These are phyloP conservation scores for Epichloe gansuensis DNA, from an alignment of 2,329 filamentous ascomycete species.

Conservation along the genomic window DNA sequence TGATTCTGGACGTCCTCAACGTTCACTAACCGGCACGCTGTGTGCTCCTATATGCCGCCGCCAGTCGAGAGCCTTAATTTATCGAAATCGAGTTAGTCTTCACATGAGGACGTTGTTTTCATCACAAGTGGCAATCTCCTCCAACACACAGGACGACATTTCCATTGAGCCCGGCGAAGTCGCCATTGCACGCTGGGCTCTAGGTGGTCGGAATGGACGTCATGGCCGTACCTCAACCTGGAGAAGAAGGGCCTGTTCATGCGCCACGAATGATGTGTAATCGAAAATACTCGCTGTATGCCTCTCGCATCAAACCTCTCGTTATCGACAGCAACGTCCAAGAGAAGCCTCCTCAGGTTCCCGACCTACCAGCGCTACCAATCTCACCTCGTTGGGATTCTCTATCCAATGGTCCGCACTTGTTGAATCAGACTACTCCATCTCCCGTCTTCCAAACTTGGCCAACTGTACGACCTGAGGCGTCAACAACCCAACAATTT, in stretches of 20 bases:
- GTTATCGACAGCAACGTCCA: background rate
- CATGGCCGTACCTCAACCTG: slow-evolving; percentile 10
- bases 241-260: slow-evolving; percentile 6
- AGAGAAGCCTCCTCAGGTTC: slow-evolving; percentile 8
- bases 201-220: slow-evolving; percentile 10
- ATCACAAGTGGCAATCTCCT: background rate
- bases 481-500: background rate
- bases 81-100: background rate
- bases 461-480: slow-evolving; percentile 3
- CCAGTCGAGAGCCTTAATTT: background rate
- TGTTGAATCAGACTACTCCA: slow-evolving; percentile 9
- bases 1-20: too few relatives aligned
- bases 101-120: background rate
- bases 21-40: background rate
- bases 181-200: slow-evolving; percentile 10
- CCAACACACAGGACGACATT: background rate
- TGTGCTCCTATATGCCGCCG: background rate
- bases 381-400: slow-evolving; percentile 35
- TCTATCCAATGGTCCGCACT: slow-evolving; percentile 17
- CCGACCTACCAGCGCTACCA: slow-evolving; percentile 23
- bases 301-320: slow-evolving; percentile 12
- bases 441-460: background rate
- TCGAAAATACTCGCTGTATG: slow-evolving; percentile 13
- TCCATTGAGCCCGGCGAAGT: slow-evolving; percentile 8
- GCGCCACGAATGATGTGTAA: slow-evolving; percentile 8